Percentiles rank a stretch among this genome's conserved stretches.
Conservation (phyloP, 768 basidiomycete species). For the Imleria badia region DNA sequence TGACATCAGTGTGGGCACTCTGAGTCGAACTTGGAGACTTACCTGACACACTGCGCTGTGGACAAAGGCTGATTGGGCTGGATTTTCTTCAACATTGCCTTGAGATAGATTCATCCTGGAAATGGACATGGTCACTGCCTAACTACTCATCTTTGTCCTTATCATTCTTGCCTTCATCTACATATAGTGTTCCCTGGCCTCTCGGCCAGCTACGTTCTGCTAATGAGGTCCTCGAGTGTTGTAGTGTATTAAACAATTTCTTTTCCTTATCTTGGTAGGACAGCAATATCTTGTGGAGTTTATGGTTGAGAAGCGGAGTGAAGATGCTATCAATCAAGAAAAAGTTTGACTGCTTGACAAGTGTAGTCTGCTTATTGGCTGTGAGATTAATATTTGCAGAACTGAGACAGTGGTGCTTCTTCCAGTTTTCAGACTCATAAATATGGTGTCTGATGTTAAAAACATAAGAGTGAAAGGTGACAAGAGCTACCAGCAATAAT, state of each 20-base stretch:
- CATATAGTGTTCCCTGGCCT: slow-evolving; percentile 49
- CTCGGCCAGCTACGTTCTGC: slow-evolving; percentile 61
- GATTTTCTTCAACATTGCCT: slow-evolving; percentile 38
- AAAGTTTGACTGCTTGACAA: slow-evolving; percentile 43
- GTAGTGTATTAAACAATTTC: slow-evolving; percentile 63
- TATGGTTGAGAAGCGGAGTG: slow-evolving; percentile 71
- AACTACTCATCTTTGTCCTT: slow-evolving; percentile 44
- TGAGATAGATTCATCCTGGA: slow-evolving; percentile 28
- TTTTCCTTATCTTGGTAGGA: slow-evolving; percentile 82
- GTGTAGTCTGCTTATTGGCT: slow-evolving; percentile 55
- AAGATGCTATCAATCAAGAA: slow-evolving; percentile 60
- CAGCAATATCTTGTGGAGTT: slow-evolving; percentile 72
- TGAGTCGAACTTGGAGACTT: not conserved
- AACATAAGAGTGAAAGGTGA: not conserved
- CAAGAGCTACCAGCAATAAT: slow-evolving; percentile 29
- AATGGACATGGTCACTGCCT: slow-evolving; percentile 21
- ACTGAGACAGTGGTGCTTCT: slow-evolving; percentile 53
- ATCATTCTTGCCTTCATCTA: slow-evolving; percentile 58
- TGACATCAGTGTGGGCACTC: not conserved
- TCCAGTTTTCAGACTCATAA: slow-evolving; percentile 86
- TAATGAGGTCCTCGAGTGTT: slow-evolving; percentile 56
- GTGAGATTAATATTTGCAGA: slow-evolving; percentile 55
- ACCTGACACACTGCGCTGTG: slow-evolving; percentile 27
- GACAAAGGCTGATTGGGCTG: slow-evolving; percentile 24
- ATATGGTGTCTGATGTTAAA: slow-evolving; percentile 84